These are phyloP conservation scores for Yamadazyma olivae DNA, from an alignment of 805 yeast genomes.

Conservation along the genomic window DNA sequence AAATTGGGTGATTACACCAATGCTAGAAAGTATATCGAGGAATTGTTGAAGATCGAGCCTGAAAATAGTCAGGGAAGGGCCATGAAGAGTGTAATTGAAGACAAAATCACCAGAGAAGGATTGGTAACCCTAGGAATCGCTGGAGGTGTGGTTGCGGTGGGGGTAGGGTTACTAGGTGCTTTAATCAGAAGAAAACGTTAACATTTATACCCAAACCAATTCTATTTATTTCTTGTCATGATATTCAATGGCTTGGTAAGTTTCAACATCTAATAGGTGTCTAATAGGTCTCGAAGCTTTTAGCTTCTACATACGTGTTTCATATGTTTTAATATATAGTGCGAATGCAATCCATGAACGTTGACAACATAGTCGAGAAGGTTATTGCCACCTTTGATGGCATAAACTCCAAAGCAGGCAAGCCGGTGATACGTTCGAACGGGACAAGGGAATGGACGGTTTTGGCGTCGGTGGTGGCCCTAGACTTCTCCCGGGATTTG, in stretches of 20 bases:
- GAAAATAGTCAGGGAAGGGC: constrained; percentile 73
- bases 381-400: constrained; percentile 25
- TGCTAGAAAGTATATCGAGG: constrained; percentile 82
- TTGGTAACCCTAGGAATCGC: constrained; percentile 84
- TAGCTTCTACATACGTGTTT: no score
- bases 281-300: no score
- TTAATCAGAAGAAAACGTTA: constrained; percentile 25
- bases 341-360: no score
- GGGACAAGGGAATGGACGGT: constrained; percentile 81
- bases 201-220: no score
- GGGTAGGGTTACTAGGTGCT: constrained; percentile 59
- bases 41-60: constrained; percentile 76
- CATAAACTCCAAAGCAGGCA: constrained; percentile 39
- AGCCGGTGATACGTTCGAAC: constrained; percentile 60
- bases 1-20: constrained; percentile 85
- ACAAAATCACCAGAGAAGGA: constrained; percentile 82
- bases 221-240: no score
- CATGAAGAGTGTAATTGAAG: constrained; percentile 75
- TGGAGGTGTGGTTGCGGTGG: constrained; percentile 82
- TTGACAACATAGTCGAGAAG: no score
- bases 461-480: constrained; percentile 70
- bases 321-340: no score
- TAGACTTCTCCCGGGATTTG: no score
- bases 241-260: no score
- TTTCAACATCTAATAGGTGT: no score